Conservation (phyloP, 495 filamentous ascomycete species). For the Articulospora tetracladia region DNA sequence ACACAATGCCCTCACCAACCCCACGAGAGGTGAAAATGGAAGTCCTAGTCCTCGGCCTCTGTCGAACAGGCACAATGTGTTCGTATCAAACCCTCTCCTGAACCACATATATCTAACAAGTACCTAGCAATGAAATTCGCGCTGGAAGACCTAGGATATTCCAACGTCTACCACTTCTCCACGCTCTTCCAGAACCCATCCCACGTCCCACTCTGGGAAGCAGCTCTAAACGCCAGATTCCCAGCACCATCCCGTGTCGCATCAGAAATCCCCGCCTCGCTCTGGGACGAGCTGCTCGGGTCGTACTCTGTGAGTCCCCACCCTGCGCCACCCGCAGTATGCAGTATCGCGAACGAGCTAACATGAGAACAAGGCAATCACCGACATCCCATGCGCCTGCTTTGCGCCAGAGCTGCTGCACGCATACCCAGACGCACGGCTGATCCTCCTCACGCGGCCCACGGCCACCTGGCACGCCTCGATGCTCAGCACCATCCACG, state of each 20-base stretch:
- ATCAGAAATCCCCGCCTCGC: not conserved
- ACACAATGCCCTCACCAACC: not conserved
- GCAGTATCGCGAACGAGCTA: no score
- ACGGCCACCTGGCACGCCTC: conserved; percentile 38
- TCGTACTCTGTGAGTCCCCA: not conserved
- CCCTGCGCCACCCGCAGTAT: no score
- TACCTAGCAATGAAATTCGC: not conserved
- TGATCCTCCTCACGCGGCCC: conserved; percentile 36
- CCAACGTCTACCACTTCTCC: not conserved
- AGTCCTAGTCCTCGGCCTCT: not conserved
- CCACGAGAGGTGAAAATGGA: not conserved
- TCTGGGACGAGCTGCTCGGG: not conserved
- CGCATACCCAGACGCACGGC: conserved; percentile 43
- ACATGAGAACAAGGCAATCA: conserved; percentile 27
- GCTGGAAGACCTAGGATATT: not conserved
- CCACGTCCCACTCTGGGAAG: not conserved
- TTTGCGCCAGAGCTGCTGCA: conserved; percentile 38
- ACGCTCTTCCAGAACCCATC: not conserved
- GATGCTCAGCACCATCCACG: not conserved
- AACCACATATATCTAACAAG: not conserved
- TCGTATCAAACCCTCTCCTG: not conserved
- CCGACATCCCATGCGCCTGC: conserved; percentile 29
- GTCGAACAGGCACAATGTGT: not conserved
- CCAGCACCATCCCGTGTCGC: not conserved
- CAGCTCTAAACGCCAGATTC: not conserved